phyloP scores from a whole-genome alignment of 2,329 filamentous ascomycete genomes.

The Ascochyta koolunga region DNA sequence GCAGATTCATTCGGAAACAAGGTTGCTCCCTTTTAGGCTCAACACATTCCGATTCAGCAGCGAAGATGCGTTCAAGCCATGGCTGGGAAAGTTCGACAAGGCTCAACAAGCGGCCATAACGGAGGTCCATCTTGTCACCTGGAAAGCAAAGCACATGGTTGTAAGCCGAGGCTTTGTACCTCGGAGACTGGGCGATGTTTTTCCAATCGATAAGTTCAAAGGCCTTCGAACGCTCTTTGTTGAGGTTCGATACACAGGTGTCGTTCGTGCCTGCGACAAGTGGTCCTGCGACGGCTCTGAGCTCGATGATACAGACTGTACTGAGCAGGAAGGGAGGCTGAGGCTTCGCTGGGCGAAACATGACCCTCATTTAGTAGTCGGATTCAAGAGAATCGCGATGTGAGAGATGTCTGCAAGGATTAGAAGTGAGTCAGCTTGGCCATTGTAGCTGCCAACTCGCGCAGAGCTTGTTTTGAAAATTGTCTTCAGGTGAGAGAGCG shows the following conservation, averaged over 20 bases:
- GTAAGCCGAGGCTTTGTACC: constrained; percentile 9
- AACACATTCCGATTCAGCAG: constrained; percentile 9
- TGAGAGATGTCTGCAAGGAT: background rate
- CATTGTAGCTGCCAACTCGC: too few relatives aligned
- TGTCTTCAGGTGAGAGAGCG: too few relatives aligned
- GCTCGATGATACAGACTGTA: constrained; percentile 5
- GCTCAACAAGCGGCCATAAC: background rate
- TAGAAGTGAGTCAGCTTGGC: too few relatives aligned
- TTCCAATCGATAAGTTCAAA: constrained; percentile 2
- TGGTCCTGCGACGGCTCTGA: constrained; percentile 4
- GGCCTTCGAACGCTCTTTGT: background rate
- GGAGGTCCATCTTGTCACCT: background rate
- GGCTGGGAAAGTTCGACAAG: constrained; percentile 1
- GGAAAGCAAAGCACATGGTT: constrained; percentile 14
- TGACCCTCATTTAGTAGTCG: background rate
- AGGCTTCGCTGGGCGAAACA: background rate
- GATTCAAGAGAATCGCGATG: constrained; percentile 2
- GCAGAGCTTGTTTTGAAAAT: too few relatives aligned
- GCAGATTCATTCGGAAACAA: constrained; percentile 12
- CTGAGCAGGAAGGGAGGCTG: constrained; percentile 8
- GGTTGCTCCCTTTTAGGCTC: background rate
- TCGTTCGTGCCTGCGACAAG: constrained; percentile 3
- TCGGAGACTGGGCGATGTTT: constrained; percentile 7
- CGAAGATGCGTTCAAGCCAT: constrained; percentile 10
- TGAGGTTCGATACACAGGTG: background rate